A percentile compares a stretch with the other conserved stretches of the same genome.
phyloP scores from a whole-genome alignment of 2,329 filamentous ascomycete genomes.

The Scedosporium minutisporum region DNA sequence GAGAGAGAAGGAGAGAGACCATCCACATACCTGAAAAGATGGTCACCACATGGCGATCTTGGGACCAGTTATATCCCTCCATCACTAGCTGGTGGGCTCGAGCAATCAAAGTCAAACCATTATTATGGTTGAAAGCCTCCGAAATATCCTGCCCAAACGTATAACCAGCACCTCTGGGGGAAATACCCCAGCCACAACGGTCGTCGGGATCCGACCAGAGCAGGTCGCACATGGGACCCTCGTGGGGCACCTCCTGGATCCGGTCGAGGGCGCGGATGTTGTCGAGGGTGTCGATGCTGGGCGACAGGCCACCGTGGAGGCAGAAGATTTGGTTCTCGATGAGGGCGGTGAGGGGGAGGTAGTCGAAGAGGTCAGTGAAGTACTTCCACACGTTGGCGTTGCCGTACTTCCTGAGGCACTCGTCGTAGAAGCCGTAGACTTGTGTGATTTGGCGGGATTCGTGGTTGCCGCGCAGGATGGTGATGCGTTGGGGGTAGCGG shows the following conservation, averaged over 20 bases:
- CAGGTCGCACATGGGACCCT: slow-evolving; percentile 95
- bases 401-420: slow-evolving; percentile 96
- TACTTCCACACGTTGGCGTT: slow-evolving; percentile 99
- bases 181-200: slow-evolving; percentile 91
- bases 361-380: slow-evolving; percentile 98
- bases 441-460: slow-evolving; percentile 98
- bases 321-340: slow-evolving; percentile 99
- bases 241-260: slow-evolving; percentile 96
- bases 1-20: too few relatives aligned
- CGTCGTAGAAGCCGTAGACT: slow-evolving; percentile 98
- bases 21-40: slow-evolving; percentile 76
- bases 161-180: slow-evolving; percentile 86
- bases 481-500: slow-evolving; percentile 94
- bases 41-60: slow-evolving; percentile 94
- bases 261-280: slow-evolving; percentile 93
- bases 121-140: slow-evolving; percentile 99
- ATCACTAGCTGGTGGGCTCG: slow-evolving; percentile 97
- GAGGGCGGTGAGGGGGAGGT: slow-evolving; percentile 89
- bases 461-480: slow-evolving; percentile 96
- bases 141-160: slow-evolving; percentile 96
- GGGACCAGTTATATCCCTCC: slow-evolving; percentile 99
- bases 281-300: slow-evolving; percentile 91
- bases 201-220: slow-evolving; percentile 98
- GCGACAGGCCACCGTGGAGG: slow-evolving; percentile 90
- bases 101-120: slow-evolving; percentile 89